phyloP scores from a whole-genome alignment of 2,329 filamentous ascomycete genomes.

The Fusarium staphyleae region DNA sequence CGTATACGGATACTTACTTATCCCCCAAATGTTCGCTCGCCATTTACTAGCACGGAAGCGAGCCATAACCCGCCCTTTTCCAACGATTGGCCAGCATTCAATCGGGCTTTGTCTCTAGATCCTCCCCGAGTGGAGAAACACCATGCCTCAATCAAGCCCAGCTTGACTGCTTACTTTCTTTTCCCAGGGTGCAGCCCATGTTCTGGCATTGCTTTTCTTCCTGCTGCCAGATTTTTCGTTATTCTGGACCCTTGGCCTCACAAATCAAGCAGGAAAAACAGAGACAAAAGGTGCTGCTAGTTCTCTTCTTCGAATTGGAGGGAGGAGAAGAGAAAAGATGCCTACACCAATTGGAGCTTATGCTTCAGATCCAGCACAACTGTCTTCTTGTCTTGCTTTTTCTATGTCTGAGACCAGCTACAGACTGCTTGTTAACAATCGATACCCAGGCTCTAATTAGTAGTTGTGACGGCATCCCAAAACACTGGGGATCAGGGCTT shows the following conservation, averaged over 20 bases:
- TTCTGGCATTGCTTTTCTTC: constrained; percentile 29
- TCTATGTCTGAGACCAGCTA: constrained; percentile 14
- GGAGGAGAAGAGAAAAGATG: constrained; percentile 7
- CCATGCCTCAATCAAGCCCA: constrained; percentile 31
- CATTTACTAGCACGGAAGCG: constrained; percentile 21
- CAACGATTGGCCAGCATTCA: constrained; percentile 36
- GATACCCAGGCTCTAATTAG: constrained; percentile 24
- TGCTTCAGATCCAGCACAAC: constrained; percentile 30
- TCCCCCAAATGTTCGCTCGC: constrained; percentile 11
- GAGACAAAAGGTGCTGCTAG: constrained; percentile 4
- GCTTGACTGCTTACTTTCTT: constrained; percentile 31
- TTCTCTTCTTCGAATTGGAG: constrained; percentile 8
- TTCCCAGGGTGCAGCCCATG: constrained; percentile 15
- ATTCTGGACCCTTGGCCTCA: constrained; percentile 7
- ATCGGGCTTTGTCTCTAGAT: constrained; percentile 23
- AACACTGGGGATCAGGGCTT: constrained; percentile 19
- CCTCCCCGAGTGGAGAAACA: constrained; percentile 30
- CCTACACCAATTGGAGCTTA: constrained; percentile 17
- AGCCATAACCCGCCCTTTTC: constrained; percentile 27
- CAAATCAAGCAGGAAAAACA: constrained; percentile 8
- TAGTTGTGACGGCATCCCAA: constrained; percentile 11
- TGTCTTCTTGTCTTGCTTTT: constrained; percentile 28
- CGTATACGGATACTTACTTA: background rate
- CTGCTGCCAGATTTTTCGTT: constrained; percentile 9
- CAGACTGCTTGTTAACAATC: constrained; percentile 15